Percentiles rank a stretch among this genome's conserved stretches.
Evolutionary conservation across 2,329 filamentous ascomycete genomes (phyloP).

Genomic region (Aspergillus calidoustus): DNA sequence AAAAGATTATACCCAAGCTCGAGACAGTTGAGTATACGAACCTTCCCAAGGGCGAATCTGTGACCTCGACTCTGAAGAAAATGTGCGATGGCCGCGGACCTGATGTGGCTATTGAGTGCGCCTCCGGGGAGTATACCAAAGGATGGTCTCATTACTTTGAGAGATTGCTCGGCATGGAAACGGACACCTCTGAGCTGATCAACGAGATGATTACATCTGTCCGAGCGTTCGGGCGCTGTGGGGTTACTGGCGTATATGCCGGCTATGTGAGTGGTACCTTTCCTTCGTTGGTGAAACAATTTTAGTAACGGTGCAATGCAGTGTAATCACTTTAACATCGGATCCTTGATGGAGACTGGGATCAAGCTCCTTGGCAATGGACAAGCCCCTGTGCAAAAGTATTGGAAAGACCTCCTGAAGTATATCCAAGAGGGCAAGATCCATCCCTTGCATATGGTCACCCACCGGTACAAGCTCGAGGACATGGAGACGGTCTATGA

Average conservation of each 20-base stretch:
- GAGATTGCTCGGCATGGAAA: constrained; percentile 70
- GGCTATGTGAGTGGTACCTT: not conserved
- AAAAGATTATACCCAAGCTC: too few relatives aligned
- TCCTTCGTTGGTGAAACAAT: too few relatives aligned
- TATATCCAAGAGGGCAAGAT: constrained; percentile 53
- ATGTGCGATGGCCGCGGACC: constrained; percentile 44
- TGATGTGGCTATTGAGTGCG: constrained; percentile 73
- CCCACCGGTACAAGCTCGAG: too few relatives aligned
- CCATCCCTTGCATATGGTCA: too few relatives aligned
- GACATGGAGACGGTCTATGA: too few relatives aligned
- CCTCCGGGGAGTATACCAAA: constrained; percentile 67
- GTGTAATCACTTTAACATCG: constrained; percentile 56
- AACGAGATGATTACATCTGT: constrained; percentile 61
- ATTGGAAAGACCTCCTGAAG: constrained; percentile 76
- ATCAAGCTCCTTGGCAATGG: constrained; percentile 74
- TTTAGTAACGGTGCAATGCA: too few relatives aligned
- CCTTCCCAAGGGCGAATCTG: too few relatives aligned
- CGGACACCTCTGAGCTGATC: constrained; percentile 72
- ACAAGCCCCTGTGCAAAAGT: constrained; percentile 76
- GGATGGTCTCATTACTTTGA: constrained; percentile 66
- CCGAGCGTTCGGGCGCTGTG: constrained; percentile 65
- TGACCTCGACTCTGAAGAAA: too few relatives aligned
- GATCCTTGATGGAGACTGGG: constrained; percentile 83
- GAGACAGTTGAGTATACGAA: too few relatives aligned
- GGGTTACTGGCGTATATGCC: constrained; percentile 61